These are phyloP conservation scores for Fusarium sp. DNA, from an alignment of 2,329 filamentous ascomycete species.

Conservation along the genomic window DNA sequence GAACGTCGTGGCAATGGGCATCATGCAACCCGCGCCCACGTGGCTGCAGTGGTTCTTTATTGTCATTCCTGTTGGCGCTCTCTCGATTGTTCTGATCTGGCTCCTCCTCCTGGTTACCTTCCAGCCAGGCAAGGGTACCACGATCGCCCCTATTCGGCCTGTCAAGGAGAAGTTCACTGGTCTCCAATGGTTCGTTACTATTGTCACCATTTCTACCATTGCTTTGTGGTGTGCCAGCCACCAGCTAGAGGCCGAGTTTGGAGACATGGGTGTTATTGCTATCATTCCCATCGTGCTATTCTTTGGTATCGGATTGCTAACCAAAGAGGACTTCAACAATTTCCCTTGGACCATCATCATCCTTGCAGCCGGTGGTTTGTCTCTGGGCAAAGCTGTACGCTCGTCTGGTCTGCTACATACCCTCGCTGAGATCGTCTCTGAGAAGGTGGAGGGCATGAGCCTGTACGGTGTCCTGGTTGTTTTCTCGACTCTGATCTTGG, in stretches of 20 bases:
- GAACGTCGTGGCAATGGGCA: slow-evolving; percentile 94
- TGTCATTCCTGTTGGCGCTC: slow-evolving; percentile 87
- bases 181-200: slow-evolving; percentile 90
- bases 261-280: slow-evolving; percentile 98
- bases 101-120: slow-evolving; percentile 84
- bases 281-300: slow-evolving; percentile 96
- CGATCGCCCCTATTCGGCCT: slow-evolving; percentile 88
- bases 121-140: slow-evolving; percentile 82
- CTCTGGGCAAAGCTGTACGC: slow-evolving; percentile 91
- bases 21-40: slow-evolving; percentile 90
- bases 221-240: slow-evolving; percentile 91
- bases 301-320: slow-evolving; percentile 94
- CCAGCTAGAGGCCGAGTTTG: slow-evolving; percentile 85
- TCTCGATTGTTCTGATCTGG: slow-evolving; percentile 91
- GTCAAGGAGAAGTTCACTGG: slow-evolving; percentile 89
- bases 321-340: slow-evolving; percentile 99
- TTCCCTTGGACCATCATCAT: slow-evolving; percentile 99
- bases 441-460: slow-evolving; percentile 76
- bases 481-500: slow-evolving; percentile 83
- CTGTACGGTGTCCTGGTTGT: slow-evolving; percentile 87
- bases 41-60: slow-evolving; percentile 99
- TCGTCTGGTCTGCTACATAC: slow-evolving; percentile 92
- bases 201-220: slow-evolving; percentile 86
- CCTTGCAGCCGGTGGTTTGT: slow-evolving; percentile 89
- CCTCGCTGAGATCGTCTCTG: slow-evolving; percentile 80